Conservation (phyloP, 2,329 filamentous ascomycete species). For the Colletotrichum sp. region DNA sequence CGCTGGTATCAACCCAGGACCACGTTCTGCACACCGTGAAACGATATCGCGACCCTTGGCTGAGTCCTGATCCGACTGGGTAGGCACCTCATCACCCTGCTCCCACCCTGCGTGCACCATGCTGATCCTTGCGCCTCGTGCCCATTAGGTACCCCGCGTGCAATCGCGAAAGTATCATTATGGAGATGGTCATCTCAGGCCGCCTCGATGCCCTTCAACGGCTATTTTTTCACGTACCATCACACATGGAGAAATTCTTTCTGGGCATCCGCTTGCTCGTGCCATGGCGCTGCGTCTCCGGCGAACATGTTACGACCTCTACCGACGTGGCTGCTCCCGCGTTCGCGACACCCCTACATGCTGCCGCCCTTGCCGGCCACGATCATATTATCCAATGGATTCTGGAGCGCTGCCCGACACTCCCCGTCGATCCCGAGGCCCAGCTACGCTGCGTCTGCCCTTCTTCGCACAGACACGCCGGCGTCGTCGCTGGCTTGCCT, state of each 20-base stretch:
- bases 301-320: background rate
- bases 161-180: background rate
- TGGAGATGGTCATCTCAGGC: background rate
- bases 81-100: background rate
- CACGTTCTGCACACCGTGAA: background rate
- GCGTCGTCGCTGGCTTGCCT: background rate
- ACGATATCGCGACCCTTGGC: background rate
- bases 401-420: background rate
- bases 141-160: background rate
- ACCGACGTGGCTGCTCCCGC: background rate
- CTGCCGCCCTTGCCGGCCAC: background rate
- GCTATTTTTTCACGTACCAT: background rate
- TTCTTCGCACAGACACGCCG: background rate
- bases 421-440: background rate
- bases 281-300: background rate
- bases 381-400: background rate
- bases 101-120: background rate
- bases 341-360: background rate
- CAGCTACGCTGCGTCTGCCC: background rate
- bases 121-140: background rate
- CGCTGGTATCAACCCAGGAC: background rate
- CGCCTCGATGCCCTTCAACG: background rate
- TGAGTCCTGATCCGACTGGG: background rate
- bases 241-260: background rate
- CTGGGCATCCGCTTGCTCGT: background rate